Percentiles rank a stretch among this genome's conserved stretches.
Evolutionary conservation across 73 alveolate genomes (phyloP).

Genomic region (Symbiodinium pilosum): DNA sequence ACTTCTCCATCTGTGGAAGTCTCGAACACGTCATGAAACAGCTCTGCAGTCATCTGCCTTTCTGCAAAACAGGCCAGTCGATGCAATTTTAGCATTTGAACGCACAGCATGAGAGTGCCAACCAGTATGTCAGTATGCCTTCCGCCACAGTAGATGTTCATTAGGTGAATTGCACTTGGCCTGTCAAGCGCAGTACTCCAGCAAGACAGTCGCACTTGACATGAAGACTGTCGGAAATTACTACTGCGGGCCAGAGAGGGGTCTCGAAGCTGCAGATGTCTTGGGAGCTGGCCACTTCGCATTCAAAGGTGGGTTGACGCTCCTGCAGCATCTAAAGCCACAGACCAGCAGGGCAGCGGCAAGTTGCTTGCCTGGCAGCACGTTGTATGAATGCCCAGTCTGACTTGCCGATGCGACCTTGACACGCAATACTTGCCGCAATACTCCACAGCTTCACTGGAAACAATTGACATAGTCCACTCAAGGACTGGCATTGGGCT

Average conservation of each 20-base stretch:
- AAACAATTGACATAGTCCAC: not conserved
- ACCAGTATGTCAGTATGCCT: not conserved
- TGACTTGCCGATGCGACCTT: conserved; percentile 33
- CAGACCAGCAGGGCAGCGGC: too few relatives aligned
- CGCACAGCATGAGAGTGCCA: not conserved
- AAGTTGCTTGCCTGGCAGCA: conserved; percentile 43
- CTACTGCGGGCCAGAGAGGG: too few relatives aligned
- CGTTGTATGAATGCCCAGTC: conserved; percentile 75
- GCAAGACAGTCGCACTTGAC: not conserved
- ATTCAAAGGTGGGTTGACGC: conserved; percentile 41
- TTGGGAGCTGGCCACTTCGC: conserved; percentile 41
- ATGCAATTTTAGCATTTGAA: too few relatives aligned
- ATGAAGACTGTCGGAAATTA: not conserved
- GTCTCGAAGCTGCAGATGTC: too few relatives aligned
- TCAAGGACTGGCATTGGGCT: not conserved
- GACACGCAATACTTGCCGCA: not conserved
- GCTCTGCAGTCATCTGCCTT: conserved; percentile 70
- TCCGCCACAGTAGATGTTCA: conserved; percentile 59
- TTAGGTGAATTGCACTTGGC: conserved; percentile 56
- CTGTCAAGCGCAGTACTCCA: too few relatives aligned
- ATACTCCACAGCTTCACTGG: not conserved
- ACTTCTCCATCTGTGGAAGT: conserved; percentile 43
- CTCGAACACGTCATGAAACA: conserved; percentile 69
- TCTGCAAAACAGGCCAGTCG: not conserved
- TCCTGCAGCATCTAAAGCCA: too few relatives aligned